These are phyloP conservation scores for Coniochaeta ligniaria DNA, from an alignment of 2,329 filamentous ascomycete species.

Conservation along the genomic window DNA sequence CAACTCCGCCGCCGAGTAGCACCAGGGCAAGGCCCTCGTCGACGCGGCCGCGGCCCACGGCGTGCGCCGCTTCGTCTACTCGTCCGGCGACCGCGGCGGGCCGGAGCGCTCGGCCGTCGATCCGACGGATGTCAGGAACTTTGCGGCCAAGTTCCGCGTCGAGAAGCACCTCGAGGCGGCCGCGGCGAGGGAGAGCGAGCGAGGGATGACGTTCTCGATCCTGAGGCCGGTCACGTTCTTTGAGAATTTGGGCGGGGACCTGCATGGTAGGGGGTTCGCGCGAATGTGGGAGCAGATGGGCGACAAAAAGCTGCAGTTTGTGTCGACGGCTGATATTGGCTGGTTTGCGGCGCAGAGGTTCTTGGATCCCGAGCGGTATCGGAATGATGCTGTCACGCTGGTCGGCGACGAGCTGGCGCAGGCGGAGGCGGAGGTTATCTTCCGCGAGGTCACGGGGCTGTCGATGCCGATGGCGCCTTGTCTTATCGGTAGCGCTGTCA, in stretches of 20 bases:
- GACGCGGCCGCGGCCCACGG: slow-evolving; percentile 39
- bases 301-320: slow-evolving; percentile 24
- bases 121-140: slow-evolving; percentile 49
- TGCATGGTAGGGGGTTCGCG: slow-evolving; percentile 22
- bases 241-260: slow-evolving; percentile 33
- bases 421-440: slow-evolving; percentile 20
- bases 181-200: slow-evolving; percentile 13
- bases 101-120: slow-evolving; percentile 37
- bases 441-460: slow-evolving; percentile 13
- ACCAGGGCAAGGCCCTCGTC: slow-evolving; percentile 46
- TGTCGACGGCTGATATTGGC: slow-evolving; percentile 32
- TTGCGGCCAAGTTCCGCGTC: slow-evolving; percentile 50
- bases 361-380: slow-evolving; percentile 19
- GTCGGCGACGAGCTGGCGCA: slow-evolving; percentile 30
- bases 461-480: slow-evolving; percentile 10
- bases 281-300: slow-evolving; percentile 21
- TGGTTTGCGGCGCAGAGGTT: slow-evolving; percentile 25
- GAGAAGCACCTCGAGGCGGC: slow-evolving; percentile 48
- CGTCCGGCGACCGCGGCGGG: slow-evolving; percentile 57
- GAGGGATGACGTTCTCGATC: slow-evolving; percentile 41
- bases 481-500: slow-evolving; percentile 10
- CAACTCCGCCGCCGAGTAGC: slow-evolving; percentile 29
- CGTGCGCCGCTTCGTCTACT: slow-evolving; percentile 54
- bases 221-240: slow-evolving; percentile 52
- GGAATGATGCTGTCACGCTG: slow-evolving; percentile 21